These are phyloP conservation scores for Cynara cardunculus DNA, from an alignment of 129 eudicot species.

Conservation along the genomic window DNA sequence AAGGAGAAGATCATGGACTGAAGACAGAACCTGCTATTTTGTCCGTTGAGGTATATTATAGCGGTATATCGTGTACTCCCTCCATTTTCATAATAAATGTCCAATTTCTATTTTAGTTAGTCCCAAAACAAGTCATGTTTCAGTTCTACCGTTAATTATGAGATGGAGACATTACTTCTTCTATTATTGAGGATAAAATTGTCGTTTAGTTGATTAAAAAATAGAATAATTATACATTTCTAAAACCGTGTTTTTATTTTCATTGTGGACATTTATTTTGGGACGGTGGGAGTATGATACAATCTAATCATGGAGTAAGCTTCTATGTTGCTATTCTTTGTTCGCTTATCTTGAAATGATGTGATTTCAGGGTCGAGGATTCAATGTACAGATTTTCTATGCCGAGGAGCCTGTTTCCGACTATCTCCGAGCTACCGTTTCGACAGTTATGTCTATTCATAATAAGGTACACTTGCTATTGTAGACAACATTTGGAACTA, in stretches of 20 bases:
- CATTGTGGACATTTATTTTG: neutral
- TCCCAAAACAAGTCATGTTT: neutral
- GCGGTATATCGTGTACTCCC: neutral
- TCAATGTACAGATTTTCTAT: constrained; percentile 65
- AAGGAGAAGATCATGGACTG: constrained; percentile 46
- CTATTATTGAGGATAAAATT: neutral
- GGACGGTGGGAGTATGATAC: neutral
- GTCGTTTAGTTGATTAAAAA: neutral
- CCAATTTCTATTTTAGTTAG: neutral
- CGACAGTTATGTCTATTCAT: constrained; percentile 77
- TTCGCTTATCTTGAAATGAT: constrained; percentile 7
- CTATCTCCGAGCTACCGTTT: constrained; percentile 86
- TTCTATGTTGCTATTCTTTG: constrained; percentile 6
- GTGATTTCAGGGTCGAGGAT: constrained; percentile 86
- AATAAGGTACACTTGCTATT: constrained; percentile 49
- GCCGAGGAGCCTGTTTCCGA: constrained; percentile 88
- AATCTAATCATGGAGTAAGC: neutral
- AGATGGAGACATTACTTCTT: neutral
- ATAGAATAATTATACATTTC: neutral
- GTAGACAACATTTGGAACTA: neutral
- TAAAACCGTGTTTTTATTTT: neutral
- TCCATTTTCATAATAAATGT: neutral
- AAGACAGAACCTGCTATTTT: constrained; percentile 83
- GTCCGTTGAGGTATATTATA: constrained; percentile 81
- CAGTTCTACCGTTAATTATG: neutral